Conservation (phyloP, 2,329 filamentous ascomycete species). For the Botryosphaeria dothidea region DNA sequence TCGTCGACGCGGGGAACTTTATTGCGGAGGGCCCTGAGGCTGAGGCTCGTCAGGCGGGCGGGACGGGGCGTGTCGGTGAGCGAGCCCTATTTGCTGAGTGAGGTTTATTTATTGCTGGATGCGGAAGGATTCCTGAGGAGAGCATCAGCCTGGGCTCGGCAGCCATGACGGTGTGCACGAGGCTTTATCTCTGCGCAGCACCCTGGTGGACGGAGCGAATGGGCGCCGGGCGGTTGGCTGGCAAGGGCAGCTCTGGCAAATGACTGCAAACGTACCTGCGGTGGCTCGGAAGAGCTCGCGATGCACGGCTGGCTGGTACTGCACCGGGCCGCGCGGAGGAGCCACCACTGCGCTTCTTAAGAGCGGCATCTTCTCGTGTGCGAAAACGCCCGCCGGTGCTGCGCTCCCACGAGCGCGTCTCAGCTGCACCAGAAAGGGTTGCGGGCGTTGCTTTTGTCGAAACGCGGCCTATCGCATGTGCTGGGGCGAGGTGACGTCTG, state of each 20-base stretch:
- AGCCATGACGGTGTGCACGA: constrained; percentile 1
- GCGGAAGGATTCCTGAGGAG: constrained; percentile 5
- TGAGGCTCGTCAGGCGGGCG: background rate
- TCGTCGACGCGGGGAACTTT: background rate
- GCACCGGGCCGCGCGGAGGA: background rate
- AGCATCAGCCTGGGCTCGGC: background rate
- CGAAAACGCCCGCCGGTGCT: background rate
- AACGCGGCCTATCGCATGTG: constrained; percentile 13
- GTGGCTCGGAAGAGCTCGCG: background rate
- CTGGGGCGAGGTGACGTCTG: constrained; percentile 2
- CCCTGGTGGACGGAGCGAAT: background rate
- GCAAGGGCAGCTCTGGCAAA: background rate
- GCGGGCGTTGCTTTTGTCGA: constrained; percentile 19
- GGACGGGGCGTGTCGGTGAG: background rate
- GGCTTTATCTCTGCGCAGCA: background rate
- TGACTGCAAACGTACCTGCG: constrained; percentile 7
- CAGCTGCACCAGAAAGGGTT: background rate
- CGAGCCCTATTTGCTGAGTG: constrained; percentile 10
- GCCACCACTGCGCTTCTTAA: background rate
- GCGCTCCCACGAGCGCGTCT: background rate
- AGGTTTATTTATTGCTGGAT: background rate
- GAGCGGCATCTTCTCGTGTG: background rate
- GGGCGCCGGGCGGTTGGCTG: background rate
- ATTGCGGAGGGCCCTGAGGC: background rate
- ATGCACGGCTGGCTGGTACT: background rate